A percentile compares a stretch with the other conserved stretches of the same genome.
Conservation (phyloP, 768 basidiomycete genomes). For the Podaxis sp. region DNA sequence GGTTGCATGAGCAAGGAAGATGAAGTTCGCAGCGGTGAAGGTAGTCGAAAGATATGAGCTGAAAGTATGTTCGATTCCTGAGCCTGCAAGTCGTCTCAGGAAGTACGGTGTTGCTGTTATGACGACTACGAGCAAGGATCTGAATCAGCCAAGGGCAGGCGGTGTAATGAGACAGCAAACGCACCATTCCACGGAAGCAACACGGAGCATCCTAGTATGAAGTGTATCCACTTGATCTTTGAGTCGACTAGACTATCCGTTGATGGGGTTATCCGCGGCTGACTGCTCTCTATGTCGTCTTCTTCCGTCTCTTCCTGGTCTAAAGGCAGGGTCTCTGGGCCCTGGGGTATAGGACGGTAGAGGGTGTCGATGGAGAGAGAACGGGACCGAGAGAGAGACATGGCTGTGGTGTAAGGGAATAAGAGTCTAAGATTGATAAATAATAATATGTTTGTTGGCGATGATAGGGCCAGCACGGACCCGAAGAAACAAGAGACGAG, state of each 20-base stretch:
- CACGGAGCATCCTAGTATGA: conserved; percentile 72
- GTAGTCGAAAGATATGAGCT: conserved; percentile 61
- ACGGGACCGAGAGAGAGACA: not conserved
- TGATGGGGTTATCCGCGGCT: conserved; percentile 13
- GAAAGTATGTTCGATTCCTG: conserved; percentile 54
- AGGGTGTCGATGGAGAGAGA: conserved; percentile 16
- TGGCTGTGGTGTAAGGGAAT: not conserved
- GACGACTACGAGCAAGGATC: conserved; percentile 47
- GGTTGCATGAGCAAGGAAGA: conserved; percentile 73
- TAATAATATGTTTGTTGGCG: not conserved
- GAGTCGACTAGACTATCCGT: conserved; percentile 31
- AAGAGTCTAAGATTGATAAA: not conserved
- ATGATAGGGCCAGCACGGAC: not conserved
- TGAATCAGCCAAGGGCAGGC: not conserved
- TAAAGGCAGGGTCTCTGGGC: conserved; percentile 11
- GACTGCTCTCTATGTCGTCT: conserved; percentile 4
- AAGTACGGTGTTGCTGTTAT: conserved; percentile 88
- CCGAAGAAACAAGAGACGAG: not conserved
- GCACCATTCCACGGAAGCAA: conserved; percentile 90
- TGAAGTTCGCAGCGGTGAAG: conserved; percentile 62
- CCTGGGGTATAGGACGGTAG: conserved; percentile 17
- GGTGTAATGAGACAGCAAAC: conserved; percentile 15
- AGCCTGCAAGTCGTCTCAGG: conserved; percentile 59
- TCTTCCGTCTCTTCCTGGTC: conserved; percentile 11
- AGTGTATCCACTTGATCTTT: conserved; percentile 59